phyloP scores from a whole-genome alignment of 495 filamentous ascomycete species.

The Chaetomium tenue region DNA sequence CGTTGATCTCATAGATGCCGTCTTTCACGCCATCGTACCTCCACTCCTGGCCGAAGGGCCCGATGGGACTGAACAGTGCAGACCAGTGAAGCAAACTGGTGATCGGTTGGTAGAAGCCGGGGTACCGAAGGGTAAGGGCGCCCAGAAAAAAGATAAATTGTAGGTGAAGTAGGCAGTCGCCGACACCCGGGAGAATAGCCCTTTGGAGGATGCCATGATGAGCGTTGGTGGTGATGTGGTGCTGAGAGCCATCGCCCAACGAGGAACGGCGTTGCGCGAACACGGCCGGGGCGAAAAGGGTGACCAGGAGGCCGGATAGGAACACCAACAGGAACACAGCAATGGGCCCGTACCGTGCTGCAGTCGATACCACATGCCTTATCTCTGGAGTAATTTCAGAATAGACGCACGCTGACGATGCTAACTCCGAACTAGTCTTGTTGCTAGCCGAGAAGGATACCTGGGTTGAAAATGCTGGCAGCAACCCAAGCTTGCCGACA shows the following conservation, averaged over 20 bases:
- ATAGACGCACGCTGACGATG: background rate
- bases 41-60: background rate
- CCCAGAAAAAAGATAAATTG: slow-evolving; percentile 3
- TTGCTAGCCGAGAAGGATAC: background rate
- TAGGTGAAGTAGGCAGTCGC: slow-evolving; percentile 3
- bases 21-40: background rate
- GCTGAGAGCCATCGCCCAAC: background rate
- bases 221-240: background rate
- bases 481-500: background rate
- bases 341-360: background rate
- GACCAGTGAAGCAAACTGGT: background rate
- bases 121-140: slow-evolving; percentile 4
- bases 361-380: background rate
- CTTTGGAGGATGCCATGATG: background rate
- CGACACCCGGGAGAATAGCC: background rate
- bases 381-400: background rate
- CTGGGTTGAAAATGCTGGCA: background rate
- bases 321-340: background rate
- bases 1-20: slow-evolving; percentile 3
- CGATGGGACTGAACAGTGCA: background rate
- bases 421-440: background rate
- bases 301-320: background rate
- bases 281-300: background rate
- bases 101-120: slow-evolving; percentile 3
- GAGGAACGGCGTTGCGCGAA: background rate